Evolutionary conservation across 345 rosid genomes (phyloP).

Genomic region (Capsella bursapastoris): DNA sequence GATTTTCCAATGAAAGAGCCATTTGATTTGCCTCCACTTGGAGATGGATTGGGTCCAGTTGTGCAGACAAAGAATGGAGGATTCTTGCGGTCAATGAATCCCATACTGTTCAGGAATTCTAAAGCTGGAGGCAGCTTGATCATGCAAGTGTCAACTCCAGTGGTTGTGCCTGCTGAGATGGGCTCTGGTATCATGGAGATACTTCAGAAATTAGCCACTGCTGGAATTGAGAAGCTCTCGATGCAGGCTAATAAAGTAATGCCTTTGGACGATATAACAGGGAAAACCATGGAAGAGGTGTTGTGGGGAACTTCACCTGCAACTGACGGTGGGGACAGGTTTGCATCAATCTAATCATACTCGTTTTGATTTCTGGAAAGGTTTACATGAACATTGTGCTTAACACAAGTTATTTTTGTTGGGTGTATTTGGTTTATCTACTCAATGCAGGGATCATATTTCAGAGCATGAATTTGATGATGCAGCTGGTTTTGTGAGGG

Average conservation of each 20-base stretch:
- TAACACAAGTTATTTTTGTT: constrained; percentile 22
- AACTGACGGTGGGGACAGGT: constrained; percentile 66
- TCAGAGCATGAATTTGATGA: constrained; percentile 51
- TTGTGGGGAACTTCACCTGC: constrained; percentile 74
- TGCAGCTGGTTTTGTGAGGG: constrained; percentile 43
- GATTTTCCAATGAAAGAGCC: constrained; percentile 62
- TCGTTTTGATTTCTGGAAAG: constrained; percentile 5
- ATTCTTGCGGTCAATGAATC: constrained; percentile 82
- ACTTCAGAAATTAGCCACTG: constrained; percentile 73
- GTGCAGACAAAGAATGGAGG: constrained; percentile 86
- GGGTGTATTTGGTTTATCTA: constrained; percentile 38
- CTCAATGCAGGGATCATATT: constrained; percentile 55
- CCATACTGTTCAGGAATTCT: constrained; percentile 63
- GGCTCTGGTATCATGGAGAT: constrained; percentile 79
- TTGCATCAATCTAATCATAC: constrained; percentile 37
- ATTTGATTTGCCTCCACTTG: constrained; percentile 71
- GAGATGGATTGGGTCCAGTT: constrained; percentile 85
- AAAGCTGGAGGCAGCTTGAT: constrained; percentile 77
- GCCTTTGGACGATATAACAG: constrained; percentile 94
- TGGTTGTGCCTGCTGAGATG: constrained; percentile 97
- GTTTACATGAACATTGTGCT: constrained; percentile 10
- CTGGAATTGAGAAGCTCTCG: constrained; percentile 95
- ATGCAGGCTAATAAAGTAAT: constrained; percentile 86
- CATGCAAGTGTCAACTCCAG: constrained; percentile 96
- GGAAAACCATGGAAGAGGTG: constrained; percentile 86